phyloP scores from a whole-genome alignment of 2,329 filamentous ascomycete genomes.

The Phialophora verrucosa region DNA sequence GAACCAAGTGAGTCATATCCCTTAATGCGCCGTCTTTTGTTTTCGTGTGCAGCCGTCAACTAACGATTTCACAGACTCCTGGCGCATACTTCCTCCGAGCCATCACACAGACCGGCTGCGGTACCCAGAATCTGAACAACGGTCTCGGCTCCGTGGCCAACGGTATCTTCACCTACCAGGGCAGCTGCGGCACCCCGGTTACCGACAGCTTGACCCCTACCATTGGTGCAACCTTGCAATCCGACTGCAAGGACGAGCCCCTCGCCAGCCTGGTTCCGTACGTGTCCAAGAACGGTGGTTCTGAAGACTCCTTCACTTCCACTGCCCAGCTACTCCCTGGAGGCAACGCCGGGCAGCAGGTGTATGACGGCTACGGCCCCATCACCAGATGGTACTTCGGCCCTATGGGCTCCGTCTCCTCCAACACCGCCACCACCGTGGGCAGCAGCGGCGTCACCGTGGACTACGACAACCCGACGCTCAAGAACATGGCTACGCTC shows the following conservation, averaged over 20 bases:
- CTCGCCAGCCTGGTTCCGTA: slow-evolving; percentile 33
- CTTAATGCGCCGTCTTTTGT: neutral
- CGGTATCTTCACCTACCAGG: slow-evolving; percentile 36
- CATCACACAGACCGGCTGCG: slow-evolving; percentile 36
- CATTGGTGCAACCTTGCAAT: slow-evolving; percentile 19
- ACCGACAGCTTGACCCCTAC: slow-evolving; percentile 16
- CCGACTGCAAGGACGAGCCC: slow-evolving; percentile 37
- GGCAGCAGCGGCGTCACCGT: slow-evolving; percentile 31
- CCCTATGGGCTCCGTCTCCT: slow-evolving; percentile 11
- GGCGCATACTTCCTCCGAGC: slow-evolving; percentile 38
- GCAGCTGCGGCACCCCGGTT: slow-evolving; percentile 25
- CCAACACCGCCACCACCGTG: slow-evolving; percentile 25
- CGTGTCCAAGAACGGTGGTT: slow-evolving; percentile 30
- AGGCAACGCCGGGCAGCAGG: slow-evolving; percentile 32
- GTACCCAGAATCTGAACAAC: slow-evolving; percentile 25
- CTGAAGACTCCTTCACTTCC: slow-evolving; percentile 17
- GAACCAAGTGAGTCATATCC: slow-evolving; percentile 32
- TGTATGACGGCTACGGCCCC: slow-evolving; percentile 29
- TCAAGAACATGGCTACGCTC: slow-evolving; percentile 34
- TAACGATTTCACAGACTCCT: slow-evolving; percentile 23
- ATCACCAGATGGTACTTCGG: slow-evolving; percentile 36
- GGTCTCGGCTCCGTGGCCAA: slow-evolving; percentile 33
- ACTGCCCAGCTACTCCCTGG: slow-evolving; percentile 34
- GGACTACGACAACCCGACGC: slow-evolving; percentile 33
- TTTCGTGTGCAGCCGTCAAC: neutral